Base-by-base conservation (phyloP, 164 flowering plant genomes). In the Liriodendron chinense region DNA sequence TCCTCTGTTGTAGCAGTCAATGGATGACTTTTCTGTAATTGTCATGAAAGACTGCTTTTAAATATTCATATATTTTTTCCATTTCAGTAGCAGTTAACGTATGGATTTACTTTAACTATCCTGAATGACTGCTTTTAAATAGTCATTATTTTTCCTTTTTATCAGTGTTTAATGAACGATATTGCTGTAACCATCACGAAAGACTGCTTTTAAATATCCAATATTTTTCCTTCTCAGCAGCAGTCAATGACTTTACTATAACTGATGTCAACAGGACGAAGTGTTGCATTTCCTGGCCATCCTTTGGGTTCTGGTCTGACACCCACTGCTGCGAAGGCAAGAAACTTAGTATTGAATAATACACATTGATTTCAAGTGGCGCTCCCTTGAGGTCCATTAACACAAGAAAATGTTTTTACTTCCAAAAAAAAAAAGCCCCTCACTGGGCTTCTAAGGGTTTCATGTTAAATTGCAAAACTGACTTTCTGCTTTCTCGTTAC, bases 231-330 rank as follows among this genome's bases (percentile, higher is more conserved):
- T 57, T 22, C 16, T 8, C 67, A 23, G 76, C 28, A 78, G 47
- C 56, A 64, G 72, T 48, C 65, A 20, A 76, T 72, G 71, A 49
- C 65, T 50, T 64, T 71, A 24, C 20, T 75, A 47, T 18, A 7
- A 43, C 18, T 9, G 53, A 47, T 76, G 76, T 47, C 57, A 76
- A 87, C 93, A 96, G 99, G 99, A 79, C 82, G 97, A 78, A 96
- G 99, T 89, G 99, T 96, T 77, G 98, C 99, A 82, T 94, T 94
- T 82, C 99, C 99, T 75, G 99, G 98, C 48, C 97, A 94, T 86
- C 83, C 97, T 66, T 79, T 96, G 87, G 99, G 99, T 75, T 85
- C 91, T 83, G 99, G 99, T 81, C 86, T 96, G 48, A 90, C 97
- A 70, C 77, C 87, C 65, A 80, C 90, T 83, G 98, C 98, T 81